Evolutionary conservation across 768 basidiomycete species (phyloP).

Genomic region (Calocybe gangraenosa): DNA sequence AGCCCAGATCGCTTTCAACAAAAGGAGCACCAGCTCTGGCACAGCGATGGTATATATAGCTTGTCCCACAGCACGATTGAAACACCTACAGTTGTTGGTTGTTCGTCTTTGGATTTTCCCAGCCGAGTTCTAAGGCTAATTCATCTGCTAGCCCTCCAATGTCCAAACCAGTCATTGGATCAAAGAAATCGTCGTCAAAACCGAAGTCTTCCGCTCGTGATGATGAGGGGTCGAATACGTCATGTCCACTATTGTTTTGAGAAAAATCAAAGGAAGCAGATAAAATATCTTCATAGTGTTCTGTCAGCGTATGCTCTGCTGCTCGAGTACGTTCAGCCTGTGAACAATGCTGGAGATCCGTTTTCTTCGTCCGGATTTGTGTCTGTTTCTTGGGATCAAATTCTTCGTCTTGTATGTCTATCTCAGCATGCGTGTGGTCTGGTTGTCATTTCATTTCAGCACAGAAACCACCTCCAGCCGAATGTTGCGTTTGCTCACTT

Average conservation of each 20-base stretch:
- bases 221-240: conserved; percentile 40
- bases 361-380: conserved; percentile 17
- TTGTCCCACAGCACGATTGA: neutral
- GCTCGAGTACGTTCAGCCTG: conserved; percentile 43
- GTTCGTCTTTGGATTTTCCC: conserved; percentile 41
- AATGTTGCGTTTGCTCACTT: conserved; percentile 22
- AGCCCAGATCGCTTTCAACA: conserved; percentile 12
- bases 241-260: conserved; percentile 34
- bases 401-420: conserved; percentile 42
- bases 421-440: conserved; percentile 10
- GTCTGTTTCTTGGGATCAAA: conserved; percentile 37
- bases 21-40: neutral
- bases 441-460: neutral
- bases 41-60: neutral
- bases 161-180: conserved; percentile 50
- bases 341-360: conserved; percentile 17
- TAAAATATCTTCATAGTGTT: conserved; percentile 65
- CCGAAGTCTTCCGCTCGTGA: conserved; percentile 50
- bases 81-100: conserved; percentile 17
- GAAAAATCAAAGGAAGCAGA: conserved; percentile 65
- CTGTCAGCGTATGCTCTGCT: conserved; percentile 62
- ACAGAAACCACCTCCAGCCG: too few relatives aligned
- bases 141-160: conserved; percentile 67
- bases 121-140: conserved; percentile 71
- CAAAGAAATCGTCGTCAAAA: conserved; percentile 52